Evolutionary conservation across 2,329 filamentous ascomycete genomes (phyloP).

Genomic region (Ophiocordyceps camponoti-leonardi): DNA sequence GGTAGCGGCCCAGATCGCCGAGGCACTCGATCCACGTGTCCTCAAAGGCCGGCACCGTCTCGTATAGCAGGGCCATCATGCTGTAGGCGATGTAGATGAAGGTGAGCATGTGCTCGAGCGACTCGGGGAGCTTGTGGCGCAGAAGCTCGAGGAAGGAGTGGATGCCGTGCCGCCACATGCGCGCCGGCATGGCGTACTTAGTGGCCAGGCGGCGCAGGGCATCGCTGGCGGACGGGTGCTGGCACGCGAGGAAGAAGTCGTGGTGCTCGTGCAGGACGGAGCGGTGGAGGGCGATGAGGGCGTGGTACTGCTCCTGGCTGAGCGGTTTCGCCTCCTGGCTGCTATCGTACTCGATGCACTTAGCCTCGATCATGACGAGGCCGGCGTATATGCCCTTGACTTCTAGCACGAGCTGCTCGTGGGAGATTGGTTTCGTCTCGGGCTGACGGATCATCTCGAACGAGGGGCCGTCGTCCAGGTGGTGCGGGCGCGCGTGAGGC

Average conservation of each 20-base stretch:
- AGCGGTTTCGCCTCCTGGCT: slow-evolving; percentile 29
- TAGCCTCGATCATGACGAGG: slow-evolving; percentile 70
- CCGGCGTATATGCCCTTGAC: slow-evolving; percentile 74
- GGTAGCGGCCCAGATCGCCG: slow-evolving; percentile 67
- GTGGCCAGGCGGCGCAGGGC: slow-evolving; percentile 51
- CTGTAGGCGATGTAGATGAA: slow-evolving; percentile 84
- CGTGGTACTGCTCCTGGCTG: slow-evolving; percentile 63
- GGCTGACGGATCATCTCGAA: slow-evolving; percentile 22
- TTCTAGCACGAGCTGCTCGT: slow-evolving; percentile 64
- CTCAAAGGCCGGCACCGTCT: slow-evolving; percentile 67
- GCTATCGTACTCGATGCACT: slow-evolving; percentile 71
- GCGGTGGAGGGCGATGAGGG: slow-evolving; percentile 64
- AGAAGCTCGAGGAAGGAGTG: slow-evolving; percentile 69
- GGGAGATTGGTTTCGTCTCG: slow-evolving; percentile 51
- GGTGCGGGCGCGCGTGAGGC: not conserved
- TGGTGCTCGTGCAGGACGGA: slow-evolving; percentile 70
- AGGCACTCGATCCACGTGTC: slow-evolving; percentile 92
- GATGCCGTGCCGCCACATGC: slow-evolving; percentile 91
- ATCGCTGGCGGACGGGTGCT: slow-evolving; percentile 62
- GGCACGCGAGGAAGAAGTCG: slow-evolving; percentile 72
- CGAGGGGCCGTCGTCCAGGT: not conserved
- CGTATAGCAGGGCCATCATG: slow-evolving; percentile 75
- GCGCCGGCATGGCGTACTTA: slow-evolving; percentile 79
- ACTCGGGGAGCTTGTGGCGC: slow-evolving; percentile 54
- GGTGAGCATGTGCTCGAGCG: slow-evolving; percentile 73